A percentile compares a stretch with the other conserved stretches of the same genome.
Conservation (phyloP, 345 rosid species). For the Eucalyptus brandiana region DNA sequence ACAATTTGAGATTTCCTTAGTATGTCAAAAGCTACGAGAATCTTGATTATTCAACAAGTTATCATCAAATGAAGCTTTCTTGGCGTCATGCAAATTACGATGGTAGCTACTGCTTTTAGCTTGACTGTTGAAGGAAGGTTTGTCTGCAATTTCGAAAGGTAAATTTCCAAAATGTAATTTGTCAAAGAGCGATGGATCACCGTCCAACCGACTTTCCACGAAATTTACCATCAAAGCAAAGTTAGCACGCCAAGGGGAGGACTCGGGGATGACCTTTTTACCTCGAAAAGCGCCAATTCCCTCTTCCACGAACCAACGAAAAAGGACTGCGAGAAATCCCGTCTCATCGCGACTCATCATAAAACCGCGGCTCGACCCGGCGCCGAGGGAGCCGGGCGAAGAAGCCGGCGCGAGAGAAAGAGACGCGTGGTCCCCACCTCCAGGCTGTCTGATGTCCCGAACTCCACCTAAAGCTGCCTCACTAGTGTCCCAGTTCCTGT, state of each 20-base stretch:
- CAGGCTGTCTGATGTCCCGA: conserved; percentile 26
- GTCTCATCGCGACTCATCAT: neutral
- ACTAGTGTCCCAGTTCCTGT: neutral
- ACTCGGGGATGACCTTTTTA: neutral
- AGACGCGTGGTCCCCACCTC: conserved; percentile 28
- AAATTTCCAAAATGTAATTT: neutral
- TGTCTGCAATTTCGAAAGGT: neutral
- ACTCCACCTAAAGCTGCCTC: neutral
- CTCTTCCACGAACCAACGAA: neutral
- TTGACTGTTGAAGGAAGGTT: neutral
- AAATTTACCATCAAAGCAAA: neutral
- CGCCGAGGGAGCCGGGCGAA: neutral
- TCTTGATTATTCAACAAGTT: neutral
- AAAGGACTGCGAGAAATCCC: neutral
- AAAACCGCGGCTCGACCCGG: neutral
- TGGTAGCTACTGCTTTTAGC: neutral
- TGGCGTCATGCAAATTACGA: neutral
- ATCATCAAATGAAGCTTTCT: neutral
- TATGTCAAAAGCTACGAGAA: accelerated
- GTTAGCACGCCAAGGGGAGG: neutral
- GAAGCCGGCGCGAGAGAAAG: neutral
- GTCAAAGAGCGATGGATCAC: neutral
- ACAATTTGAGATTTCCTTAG: neutral
- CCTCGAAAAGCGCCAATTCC: too few relatives aligned
- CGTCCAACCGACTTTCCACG: neutral